Evolutionary conservation across 2,329 filamentous ascomycete species (phyloP).

Genomic region (Sordariomycetes sp.): DNA sequence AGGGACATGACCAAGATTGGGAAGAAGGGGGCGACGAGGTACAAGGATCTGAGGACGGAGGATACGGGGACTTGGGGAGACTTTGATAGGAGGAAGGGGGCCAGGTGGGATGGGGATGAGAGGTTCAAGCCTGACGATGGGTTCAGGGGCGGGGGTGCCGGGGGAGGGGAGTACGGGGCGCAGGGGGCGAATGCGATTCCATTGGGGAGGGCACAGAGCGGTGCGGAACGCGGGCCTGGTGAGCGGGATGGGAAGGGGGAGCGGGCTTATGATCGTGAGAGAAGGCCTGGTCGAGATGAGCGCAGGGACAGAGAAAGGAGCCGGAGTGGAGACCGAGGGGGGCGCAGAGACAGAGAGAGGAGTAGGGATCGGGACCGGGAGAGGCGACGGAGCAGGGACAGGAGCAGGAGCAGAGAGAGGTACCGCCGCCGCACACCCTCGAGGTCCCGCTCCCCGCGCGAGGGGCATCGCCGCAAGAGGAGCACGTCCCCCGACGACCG

Average conservation of each 20-base stretch:
- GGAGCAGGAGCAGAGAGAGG: slow-evolving; percentile 1
- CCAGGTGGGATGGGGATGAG: slow-evolving; percentile 35
- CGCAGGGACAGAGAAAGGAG: slow-evolving; percentile 14
- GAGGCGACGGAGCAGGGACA: not conserved
- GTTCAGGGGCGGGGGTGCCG: slow-evolving; percentile 14
- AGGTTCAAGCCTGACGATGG: slow-evolving; percentile 54
- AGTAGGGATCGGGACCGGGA: slow-evolving; percentile 14
- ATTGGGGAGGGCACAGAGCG: slow-evolving; percentile 36
- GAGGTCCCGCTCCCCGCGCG: slow-evolving; percentile 36
- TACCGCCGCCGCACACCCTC: slow-evolving; percentile 24
- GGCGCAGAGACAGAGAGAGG: slow-evolving; percentile 16
- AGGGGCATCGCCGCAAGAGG: slow-evolving; percentile 34
- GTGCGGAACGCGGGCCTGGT: slow-evolving; percentile 13
- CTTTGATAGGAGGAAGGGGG: slow-evolving; percentile 32
- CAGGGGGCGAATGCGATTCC: slow-evolving; percentile 61
- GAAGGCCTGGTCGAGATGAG: slow-evolving; percentile 6
- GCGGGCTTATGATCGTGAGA: too few species aligned
- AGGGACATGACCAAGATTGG: slow-evolving; percentile 89
- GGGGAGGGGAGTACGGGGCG: slow-evolving; percentile 15
- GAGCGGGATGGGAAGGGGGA: slow-evolving; percentile 18
- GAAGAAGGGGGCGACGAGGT: slow-evolving; percentile 81
- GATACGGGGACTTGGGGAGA: slow-evolving; percentile 84
- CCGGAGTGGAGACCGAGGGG: slow-evolving; percentile 17
- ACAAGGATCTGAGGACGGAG: slow-evolving; percentile 76
- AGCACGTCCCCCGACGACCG: slow-evolving; percentile 43